Evolutionary conservation across 805 yeast species (phyloP), one percentile per base, ranked within the genome.

Genomic region (Tanozyma kutaoensis): DNA sequence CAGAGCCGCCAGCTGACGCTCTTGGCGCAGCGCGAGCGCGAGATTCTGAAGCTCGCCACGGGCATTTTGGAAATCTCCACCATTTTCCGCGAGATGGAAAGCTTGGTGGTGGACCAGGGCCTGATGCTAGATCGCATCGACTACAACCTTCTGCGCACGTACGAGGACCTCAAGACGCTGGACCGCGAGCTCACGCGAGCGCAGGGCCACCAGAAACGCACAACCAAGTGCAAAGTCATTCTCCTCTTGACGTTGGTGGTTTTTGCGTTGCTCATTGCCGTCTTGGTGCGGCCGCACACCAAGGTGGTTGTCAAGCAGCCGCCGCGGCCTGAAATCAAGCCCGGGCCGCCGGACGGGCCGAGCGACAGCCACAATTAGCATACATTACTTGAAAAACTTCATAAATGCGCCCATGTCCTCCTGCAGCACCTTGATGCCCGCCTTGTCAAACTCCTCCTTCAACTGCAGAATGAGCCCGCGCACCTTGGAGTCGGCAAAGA

Each of bases 41-140:
- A 88, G 44, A 91, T 91, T 28, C 78, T 79, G 18, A 79, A 78
- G 38, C 66, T 91, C 28, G 97, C 98, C 4, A 82, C 81, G 60
- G 95, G 96, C 27, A 93, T 91, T 24, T 58, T 88, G 22, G 99
- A 91, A 47, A 81, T 91, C 1, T 79, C 93, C 17, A 82, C 88
- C 2, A 88, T 91, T 24, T 91, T 91, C 58, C 78, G 79, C 46
- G 97, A 91, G 44, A 69, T 91, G 69, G 96, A 93, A 43, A 71
- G 74, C 21, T 62, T 91, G 65, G 81, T 91, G 23, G 78, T 91
- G 30, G 97, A 91, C 43, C 98, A 91, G 52, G 98, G 98, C 1
- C 82, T 95, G 0, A 66, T 91, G 24, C 62, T 91, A 33, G 98
- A 91, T 52, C 61, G 96, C 38, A 88, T 91, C 30, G 98, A 88